Evolutionary conservation across 345 rosid species (phyloP).

Genomic region (Eucalyptus pauciflora): DNA sequence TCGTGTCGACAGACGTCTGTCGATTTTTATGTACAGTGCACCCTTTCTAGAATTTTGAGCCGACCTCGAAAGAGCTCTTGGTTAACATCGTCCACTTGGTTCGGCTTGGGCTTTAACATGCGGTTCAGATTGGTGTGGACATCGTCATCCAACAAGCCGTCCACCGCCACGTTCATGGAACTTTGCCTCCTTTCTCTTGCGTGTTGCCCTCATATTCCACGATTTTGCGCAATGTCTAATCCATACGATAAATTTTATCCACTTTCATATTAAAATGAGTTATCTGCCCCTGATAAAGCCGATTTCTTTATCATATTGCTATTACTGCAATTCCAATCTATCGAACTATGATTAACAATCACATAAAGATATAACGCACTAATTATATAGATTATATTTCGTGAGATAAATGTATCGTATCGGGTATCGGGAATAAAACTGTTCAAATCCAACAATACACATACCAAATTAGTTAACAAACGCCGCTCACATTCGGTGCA

Average conservation of each 20-base stretch:
- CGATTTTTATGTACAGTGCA: background rate
- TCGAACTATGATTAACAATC: background rate
- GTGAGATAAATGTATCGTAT: background rate
- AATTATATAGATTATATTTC: too few relatives aligned
- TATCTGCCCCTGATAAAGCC: background rate
- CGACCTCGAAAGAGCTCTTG: background rate
- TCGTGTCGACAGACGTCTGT: background rate
- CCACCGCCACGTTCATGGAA: background rate
- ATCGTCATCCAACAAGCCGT: background rate
- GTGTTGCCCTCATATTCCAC: background rate
- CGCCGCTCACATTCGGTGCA: background rate
- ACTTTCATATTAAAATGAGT: background rate
- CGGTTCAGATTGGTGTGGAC: background rate
- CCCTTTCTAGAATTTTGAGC: background rate
- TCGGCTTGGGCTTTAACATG: background rate
- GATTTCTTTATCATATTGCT: background rate
- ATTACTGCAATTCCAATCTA: background rate
- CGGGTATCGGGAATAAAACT: background rate
- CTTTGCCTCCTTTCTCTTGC: background rate
- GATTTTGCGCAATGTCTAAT: background rate
- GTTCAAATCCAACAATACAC: background rate
- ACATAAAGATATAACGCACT: background rate
- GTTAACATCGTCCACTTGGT: background rate
- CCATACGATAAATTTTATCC: background rate
- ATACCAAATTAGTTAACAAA: background rate